Evolutionary conservation across 768 basidiomycete genomes (phyloP).

Genomic region (Ramaria rubella): DNA sequence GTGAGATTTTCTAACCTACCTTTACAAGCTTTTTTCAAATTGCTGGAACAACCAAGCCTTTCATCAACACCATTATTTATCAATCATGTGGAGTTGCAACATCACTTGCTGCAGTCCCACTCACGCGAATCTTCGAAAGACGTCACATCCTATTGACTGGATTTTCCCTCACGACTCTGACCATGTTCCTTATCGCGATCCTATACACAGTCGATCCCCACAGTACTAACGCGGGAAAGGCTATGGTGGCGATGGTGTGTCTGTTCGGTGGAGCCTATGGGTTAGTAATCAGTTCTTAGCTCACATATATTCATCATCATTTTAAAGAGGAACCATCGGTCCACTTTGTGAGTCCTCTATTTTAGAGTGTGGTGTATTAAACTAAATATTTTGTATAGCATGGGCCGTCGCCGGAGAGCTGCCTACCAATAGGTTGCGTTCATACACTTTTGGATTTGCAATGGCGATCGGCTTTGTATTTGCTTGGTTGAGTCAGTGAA

Average conservation of each 20-base stretch:
- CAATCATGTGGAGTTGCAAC: conserved; percentile 11
- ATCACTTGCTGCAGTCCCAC: conserved; percentile 3
- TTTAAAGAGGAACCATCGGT: background rate
- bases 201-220: conserved; percentile 10
- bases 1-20: no score
- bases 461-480: conserved; percentile 17
- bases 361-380: background rate
- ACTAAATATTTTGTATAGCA: background rate
- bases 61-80: conserved; percentile 15
- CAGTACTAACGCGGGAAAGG: background rate
- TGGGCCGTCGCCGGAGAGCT: conserved; percentile 16
- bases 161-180: conserved; percentile 7
- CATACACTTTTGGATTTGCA: conserved; percentile 11
- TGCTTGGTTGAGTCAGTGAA: conserved; percentile 12
- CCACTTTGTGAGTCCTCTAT: background rate
- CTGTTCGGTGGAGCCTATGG: conserved; percentile 11
- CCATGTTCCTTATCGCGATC: conserved; percentile 12
- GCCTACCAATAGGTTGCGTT: conserved; percentile 14
- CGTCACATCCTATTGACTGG: conserved; percentile 8
- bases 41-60: conserved; percentile 12
- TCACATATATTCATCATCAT: background rate
- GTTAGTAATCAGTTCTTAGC: background rate
- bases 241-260: conserved; percentile 15
- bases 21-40: conserved; percentile 14
- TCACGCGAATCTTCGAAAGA: conserved; percentile 12